phyloP scores from a whole-genome alignment of 2,329 filamentous ascomycete species.

The Amauroascus niger region DNA sequence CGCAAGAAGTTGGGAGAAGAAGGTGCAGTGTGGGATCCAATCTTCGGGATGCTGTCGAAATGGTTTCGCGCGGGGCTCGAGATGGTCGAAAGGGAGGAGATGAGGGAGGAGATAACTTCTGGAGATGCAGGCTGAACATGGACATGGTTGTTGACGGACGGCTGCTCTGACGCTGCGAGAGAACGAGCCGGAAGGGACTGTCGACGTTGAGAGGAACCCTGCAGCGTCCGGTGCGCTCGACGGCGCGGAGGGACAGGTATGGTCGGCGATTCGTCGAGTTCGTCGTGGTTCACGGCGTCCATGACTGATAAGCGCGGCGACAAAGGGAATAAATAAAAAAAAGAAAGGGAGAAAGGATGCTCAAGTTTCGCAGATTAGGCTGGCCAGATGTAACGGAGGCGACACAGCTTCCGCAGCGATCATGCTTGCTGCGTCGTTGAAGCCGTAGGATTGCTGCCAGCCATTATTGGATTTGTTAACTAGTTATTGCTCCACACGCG shows the following conservation, averaged over 20 bases:
- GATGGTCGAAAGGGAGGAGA: constrained; percentile 52
- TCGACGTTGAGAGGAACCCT: constrained; percentile 28
- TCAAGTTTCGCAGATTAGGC: not conserved
- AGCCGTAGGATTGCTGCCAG: not conserved
- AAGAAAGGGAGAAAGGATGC: not conserved
- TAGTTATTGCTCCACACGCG: too few relatives aligned
- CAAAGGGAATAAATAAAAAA: not conserved
- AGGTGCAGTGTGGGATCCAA: constrained; percentile 34
- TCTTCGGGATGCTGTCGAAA: constrained; percentile 51
- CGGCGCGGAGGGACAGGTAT: constrained; percentile 7
- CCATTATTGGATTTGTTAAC: not conserved
- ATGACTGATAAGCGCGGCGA: not conserved
- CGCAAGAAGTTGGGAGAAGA: constrained; percentile 26
- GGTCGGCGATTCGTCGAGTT: not conserved
- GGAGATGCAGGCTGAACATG: constrained; percentile 37
- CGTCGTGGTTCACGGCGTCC: not conserved
- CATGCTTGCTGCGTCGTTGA: constrained; percentile 7
- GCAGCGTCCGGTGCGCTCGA: constrained; percentile 1
- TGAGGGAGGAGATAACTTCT: constrained; percentile 49
- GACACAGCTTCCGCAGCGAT: not conserved
- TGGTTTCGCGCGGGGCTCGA: constrained; percentile 57
- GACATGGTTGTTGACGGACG: constrained; percentile 1
- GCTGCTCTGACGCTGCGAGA: constrained; percentile 17
- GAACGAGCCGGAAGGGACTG: constrained; percentile 32
- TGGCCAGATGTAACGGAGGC: not conserved